Evolutionary conservation across 2,329 filamentous ascomycete species (phyloP).

Genomic region (Cercospora brassicicola): DNA sequence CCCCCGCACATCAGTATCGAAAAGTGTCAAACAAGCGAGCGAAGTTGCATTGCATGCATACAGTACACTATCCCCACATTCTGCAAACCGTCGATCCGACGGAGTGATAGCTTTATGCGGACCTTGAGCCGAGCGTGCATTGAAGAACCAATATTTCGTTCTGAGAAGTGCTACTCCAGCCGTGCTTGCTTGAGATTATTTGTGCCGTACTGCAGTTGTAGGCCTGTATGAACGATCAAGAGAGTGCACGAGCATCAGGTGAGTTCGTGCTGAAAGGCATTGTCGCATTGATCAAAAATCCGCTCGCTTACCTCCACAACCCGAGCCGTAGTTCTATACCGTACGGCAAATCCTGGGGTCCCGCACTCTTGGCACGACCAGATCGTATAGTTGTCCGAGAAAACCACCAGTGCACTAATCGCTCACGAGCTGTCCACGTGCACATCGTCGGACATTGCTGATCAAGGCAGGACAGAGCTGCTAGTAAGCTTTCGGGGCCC

Average conservation of each 20-base stretch:
- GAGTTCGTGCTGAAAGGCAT: not conserved
- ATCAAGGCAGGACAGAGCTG: not conserved
- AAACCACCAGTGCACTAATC: not conserved
- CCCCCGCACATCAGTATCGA: not conserved
- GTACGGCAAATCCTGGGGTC: not conserved
- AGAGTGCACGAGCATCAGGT: not conserved
- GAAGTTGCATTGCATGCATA: not conserved
- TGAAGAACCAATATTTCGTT: not conserved
- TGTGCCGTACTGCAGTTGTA: too few relatives aligned
- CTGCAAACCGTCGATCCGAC: not conserved
- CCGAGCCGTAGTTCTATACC: not conserved
- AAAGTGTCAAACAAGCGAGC: not conserved
- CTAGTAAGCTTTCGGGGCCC: not conserved
- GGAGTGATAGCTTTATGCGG: slow-evolving; percentile 1
- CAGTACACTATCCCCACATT: not conserved
- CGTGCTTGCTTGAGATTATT: too few relatives aligned
- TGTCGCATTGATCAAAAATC: not conserved
- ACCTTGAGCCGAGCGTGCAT: not conserved
- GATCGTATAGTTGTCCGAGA: not conserved
- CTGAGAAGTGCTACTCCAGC: too few relatives aligned
- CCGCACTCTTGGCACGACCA: not conserved
- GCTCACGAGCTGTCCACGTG: not conserved
- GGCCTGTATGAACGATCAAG: too few relatives aligned
- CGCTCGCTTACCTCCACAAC: not conserved
- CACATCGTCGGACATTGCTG: not conserved